phyloP scores from a whole-genome alignment of 2,329 filamentous ascomycete genomes.

The Colletotrichum cordylinicola region DNA sequence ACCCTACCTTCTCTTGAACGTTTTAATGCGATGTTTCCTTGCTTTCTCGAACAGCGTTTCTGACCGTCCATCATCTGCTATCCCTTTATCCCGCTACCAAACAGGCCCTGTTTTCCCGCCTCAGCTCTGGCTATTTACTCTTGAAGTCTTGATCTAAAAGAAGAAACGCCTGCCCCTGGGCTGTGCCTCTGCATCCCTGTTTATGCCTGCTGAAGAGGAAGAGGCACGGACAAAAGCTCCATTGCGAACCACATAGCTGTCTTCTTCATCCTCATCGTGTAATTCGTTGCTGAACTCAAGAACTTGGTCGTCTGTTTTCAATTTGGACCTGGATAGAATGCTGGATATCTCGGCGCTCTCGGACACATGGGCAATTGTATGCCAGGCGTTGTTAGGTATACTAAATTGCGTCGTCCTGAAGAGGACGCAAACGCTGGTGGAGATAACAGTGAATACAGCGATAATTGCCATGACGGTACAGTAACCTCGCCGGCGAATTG shows the following conservation, averaged over 20 bases:
- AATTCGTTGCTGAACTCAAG: not conserved
- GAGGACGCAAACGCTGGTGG: not conserved
- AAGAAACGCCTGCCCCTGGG: not conserved
- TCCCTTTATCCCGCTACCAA: not conserved
- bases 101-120: not conserved
- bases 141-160: not conserved
- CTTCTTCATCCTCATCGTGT: not conserved
- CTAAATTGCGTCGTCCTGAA: not conserved
- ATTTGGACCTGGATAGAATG: not conserved
- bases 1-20: not conserved
- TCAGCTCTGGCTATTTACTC: not conserved
- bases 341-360: not conserved
- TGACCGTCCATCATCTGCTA: not conserved
- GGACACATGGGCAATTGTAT: not conserved
- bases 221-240: not conserved
- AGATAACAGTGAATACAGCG: not conserved
- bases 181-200: not conserved
- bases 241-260: not conserved
- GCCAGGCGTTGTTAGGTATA: not conserved
- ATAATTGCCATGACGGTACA: not conserved
- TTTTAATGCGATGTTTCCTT: not conserved
- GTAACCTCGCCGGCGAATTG: not conserved
- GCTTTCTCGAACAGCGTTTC: not conserved
- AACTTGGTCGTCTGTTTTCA: not conserved
- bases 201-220: too few relatives aligned